Evolutionary conservation across 2,329 filamentous ascomycete species (phyloP).

Genomic region (Xylariaceae sp.): DNA sequence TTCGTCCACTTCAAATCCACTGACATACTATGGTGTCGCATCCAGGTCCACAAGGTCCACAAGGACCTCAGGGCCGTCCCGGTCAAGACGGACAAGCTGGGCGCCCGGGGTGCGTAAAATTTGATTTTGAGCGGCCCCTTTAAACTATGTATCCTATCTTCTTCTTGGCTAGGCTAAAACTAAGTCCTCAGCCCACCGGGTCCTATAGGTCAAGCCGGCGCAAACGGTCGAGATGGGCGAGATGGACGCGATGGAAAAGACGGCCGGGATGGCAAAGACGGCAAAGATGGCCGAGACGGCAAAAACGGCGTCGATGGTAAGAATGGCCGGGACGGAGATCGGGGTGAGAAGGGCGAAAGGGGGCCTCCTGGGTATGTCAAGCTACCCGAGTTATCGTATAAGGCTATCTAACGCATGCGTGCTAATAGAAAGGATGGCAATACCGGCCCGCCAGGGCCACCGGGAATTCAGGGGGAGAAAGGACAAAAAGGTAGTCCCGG

Average conservation of each 20-base stretch:
- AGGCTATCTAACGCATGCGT: not conserved
- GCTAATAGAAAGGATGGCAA: slow-evolving; percentile 1
- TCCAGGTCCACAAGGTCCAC: slow-evolving; percentile 6
- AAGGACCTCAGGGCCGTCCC: slow-evolving; percentile 16
- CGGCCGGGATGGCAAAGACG: slow-evolving; percentile 9
- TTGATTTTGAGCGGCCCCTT: not conserved
- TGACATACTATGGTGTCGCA: not conserved
- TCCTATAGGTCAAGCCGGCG: not conserved
- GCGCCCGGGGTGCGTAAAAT: slow-evolving; percentile 10
- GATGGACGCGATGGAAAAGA: slow-evolving; percentile 19
- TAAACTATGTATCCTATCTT: not conserved
- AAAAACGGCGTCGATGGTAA: slow-evolving; percentile 3
- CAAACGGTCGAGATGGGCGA: slow-evolving; percentile 18
- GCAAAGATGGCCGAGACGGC: not conserved
- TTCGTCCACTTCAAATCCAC: not conserved
- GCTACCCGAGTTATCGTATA: too few species aligned
- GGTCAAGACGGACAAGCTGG: slow-evolving; percentile 18
- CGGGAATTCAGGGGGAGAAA: slow-evolving; percentile 1
- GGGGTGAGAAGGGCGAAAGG: not conserved
- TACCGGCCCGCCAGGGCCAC: not conserved
- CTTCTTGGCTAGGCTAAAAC: not conserved
- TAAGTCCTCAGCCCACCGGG: not conserved
- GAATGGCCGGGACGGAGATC: not conserved
- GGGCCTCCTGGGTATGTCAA: too few species aligned
- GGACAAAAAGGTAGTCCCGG: not conserved